Conservation (phyloP, 768 basidiomycete genomes). For the Suillus cothurnatus region DNA sequence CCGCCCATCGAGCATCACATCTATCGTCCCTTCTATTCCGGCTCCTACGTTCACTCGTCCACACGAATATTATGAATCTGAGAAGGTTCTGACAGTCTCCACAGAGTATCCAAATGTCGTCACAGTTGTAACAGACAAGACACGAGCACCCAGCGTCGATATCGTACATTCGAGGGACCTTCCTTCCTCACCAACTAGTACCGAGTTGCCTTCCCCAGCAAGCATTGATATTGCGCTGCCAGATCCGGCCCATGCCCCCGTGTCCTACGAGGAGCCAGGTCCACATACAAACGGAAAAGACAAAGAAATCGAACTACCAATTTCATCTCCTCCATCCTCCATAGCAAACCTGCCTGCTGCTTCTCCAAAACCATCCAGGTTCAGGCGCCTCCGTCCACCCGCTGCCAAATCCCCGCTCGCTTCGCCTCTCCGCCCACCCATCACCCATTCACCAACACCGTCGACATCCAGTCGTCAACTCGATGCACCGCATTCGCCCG, state of each 20-base stretch:
- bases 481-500: conserved; percentile 33
- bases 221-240: conserved; percentile 1
- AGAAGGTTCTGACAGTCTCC: conserved; percentile 20
- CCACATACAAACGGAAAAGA: conserved; percentile 14
- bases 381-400: conserved; percentile 45
- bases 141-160: conserved; percentile 12
- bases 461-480: conserved; percentile 27
- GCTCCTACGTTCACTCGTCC: conserved; percentile 4
- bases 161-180: conserved; percentile 8
- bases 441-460: conserved; percentile 19
- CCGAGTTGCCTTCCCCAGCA: conserved; percentile 5
- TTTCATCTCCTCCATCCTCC: conserved; percentile 10
- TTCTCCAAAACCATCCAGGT: conserved; percentile 42
- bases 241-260: neutral
- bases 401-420: conserved; percentile 24
- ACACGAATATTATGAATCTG: conserved; percentile 17
- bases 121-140: conserved; percentile 13
- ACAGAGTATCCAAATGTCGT: conserved; percentile 13
- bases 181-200: conserved; percentile 12
- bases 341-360: conserved; percentile 12
- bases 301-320: conserved; percentile 10
- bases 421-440: conserved; percentile 36
- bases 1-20: conserved; percentile 21
- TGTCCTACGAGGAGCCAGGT: conserved; percentile 7
- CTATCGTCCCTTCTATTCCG: conserved; percentile 12